These are phyloP conservation scores for Aspergillus bertholletiae DNA, from an alignment of 495 filamentous ascomycete genomes.

Conservation along the genomic window DNA sequence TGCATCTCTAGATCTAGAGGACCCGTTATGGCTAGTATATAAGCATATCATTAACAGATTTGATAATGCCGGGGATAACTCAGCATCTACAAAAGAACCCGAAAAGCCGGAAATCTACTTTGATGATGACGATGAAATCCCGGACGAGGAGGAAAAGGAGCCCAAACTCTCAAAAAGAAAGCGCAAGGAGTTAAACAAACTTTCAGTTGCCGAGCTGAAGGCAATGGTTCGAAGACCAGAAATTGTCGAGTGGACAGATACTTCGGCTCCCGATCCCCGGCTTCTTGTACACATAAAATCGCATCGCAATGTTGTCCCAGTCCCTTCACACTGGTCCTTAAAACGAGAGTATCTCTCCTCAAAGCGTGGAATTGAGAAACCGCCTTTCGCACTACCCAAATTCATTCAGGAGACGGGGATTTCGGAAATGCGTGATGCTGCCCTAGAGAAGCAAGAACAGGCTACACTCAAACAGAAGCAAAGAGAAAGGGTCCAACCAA, in stretches of 20 bases:
- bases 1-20: conserved; percentile 53
- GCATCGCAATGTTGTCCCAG: conserved; percentile 92
- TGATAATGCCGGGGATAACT: conserved; percentile 52
- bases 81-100: conserved; percentile 57
- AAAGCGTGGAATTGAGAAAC: conserved; percentile 93
- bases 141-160: conserved; percentile 70
- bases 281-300: conserved; percentile 92
- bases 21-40: conserved; percentile 81
- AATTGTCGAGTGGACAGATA: conserved; percentile 95
- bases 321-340: conserved; percentile 88
- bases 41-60: conserved; percentile 78
- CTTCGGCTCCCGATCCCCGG: conserved; percentile 84
- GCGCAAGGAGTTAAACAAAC: conserved; percentile 81
- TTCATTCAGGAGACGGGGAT: conserved; percentile 98
- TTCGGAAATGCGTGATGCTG: conserved; percentile 94
- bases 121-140: conserved; percentile 84
- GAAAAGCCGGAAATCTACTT: conserved; percentile 88
- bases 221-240: conserved; percentile 88
- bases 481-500: conserved; percentile 88
- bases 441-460: conserved; percentile 90
- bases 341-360: conserved; percentile 96
- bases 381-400: conserved; percentile 87
- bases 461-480: conserved; percentile 92
- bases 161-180: conserved; percentile 89
- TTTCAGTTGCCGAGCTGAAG: conserved; percentile 93